Conservation (phyloP, 164 flowering plant genomes). For the Nymphaea thermarum region DNA sequence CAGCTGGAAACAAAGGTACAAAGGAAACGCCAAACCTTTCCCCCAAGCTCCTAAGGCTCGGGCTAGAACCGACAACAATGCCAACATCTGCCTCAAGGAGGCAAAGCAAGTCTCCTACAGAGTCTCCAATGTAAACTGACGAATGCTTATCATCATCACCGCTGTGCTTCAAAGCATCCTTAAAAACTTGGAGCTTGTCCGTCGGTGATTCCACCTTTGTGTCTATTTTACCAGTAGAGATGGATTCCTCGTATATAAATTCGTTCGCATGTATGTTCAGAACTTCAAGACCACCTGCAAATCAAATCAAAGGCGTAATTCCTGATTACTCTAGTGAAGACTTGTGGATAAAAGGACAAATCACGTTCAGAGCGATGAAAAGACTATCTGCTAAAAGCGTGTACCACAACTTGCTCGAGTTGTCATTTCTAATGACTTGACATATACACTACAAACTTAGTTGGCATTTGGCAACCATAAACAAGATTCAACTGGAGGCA, state of each 20-base stretch:
- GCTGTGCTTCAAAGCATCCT: slow-evolving; percentile 9
- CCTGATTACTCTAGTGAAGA: background rate
- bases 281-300: slow-evolving; percentile 19
- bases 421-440: too few species aligned
- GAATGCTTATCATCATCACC: slow-evolving; percentile 8
- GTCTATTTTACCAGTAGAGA: slow-evolving; percentile 24
- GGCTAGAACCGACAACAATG: slow-evolving; percentile 25
- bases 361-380: too few species aligned
- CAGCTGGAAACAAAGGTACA: slow-evolving; percentile 22
- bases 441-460: too few species aligned
- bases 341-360: too few species aligned
- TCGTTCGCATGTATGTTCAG: slow-evolving; percentile 28
- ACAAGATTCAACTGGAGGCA: too few species aligned
- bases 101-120: slow-evolving; percentile 28
- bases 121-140: slow-evolving; percentile 24
- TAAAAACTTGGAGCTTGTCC: slow-evolving; percentile 23
- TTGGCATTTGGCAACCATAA: too few species aligned
- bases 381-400: too few species aligned
- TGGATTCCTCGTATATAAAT: slow-evolving; percentile 15
- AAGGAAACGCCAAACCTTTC: slow-evolving; percentile 23
- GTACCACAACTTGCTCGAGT: too few species aligned
- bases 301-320: background rate
- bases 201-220: slow-evolving; percentile 24
- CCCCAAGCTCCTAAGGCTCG: slow-evolving; percentile 18
- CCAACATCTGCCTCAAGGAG: slow-evolving; percentile 27